Evolutionary conservation across 257 asterid species (phyloP).

Genomic region (Solanum neorickii): DNA sequence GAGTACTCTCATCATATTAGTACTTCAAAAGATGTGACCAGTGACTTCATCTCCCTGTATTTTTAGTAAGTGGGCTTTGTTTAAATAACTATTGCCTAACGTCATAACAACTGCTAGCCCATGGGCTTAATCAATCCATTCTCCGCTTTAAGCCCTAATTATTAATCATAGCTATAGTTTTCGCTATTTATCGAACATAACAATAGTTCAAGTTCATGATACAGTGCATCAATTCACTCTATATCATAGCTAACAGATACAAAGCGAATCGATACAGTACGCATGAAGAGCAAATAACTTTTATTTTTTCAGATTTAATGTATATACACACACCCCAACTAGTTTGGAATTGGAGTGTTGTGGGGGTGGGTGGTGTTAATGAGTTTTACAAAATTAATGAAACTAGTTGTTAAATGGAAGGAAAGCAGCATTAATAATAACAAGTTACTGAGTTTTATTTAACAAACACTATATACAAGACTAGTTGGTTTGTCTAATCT

Average conservation of each 20-base stretch:
- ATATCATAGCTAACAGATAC: background rate
- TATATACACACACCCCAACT: background rate
- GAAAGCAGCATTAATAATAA: background rate
- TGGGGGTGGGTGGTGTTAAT: background rate
- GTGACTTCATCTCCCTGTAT: background rate
- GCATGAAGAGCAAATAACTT: background rate
- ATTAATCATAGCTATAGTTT: background rate
- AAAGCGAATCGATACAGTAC: background rate
- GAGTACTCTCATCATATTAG: background rate
- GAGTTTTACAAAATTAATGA: background rate
- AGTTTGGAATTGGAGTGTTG: background rate
- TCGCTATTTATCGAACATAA: background rate
- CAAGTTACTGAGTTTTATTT: background rate
- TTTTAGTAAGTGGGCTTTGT: background rate
- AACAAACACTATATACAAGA: constrained; percentile 6
- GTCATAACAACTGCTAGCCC: background rate
- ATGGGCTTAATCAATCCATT: background rate
- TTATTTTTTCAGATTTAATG: background rate
- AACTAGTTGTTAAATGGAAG: background rate
- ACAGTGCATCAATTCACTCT: background rate
- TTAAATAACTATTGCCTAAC: background rate
- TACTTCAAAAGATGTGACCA: background rate
- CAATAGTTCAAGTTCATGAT: background rate
- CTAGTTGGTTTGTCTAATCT: background rate
- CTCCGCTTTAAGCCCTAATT: background rate